Base-by-base conservation (phyloP, 108 stramenopile species). In the Cyclotella choctawhatcheeana region DNA sequence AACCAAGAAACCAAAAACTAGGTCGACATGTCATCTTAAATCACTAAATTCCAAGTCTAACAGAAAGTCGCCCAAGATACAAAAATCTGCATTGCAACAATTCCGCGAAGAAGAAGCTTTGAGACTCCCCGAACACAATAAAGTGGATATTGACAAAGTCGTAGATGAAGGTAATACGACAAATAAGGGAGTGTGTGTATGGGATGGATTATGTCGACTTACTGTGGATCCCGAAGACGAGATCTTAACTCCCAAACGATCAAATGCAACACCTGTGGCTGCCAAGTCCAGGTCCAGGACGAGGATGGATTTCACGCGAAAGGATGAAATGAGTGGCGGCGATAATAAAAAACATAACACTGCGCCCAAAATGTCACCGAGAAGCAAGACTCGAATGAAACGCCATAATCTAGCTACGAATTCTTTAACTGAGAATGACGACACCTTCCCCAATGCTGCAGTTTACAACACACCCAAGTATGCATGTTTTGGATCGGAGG, bases 81-180 rank as follows among this genome's bases (percentile, higher is more conserved):
- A 5, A 29, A 54, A 54, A 16, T 54, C 53, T 5, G 53, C 53
- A 54, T 26, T 54, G 4, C 53, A 54, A 27, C 53, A 54, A 27
- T 54, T 54, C 53, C 53, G 53, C 5, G 53, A 54, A 29, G 53
- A 54, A 25, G 53, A 54, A 27, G 53, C 53, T 22, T 22, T 26
- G 5, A 40, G 12, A 40, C 8, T 40, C 12, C 37, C 4, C 8
- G 48, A 8, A 4, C 8, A n/a, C 16, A 50, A n/a, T 4, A 50
- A 50, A n/a, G 48, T 4, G 4, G 48, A 50, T 50, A 20, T 50
- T 12, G n/a, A n/a, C 48, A 50, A 50, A 50, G 48, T 18, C 16
- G 4, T 50, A 16, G 48, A 26, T 7, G 24, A 5, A 5, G 25
- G 27, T 22, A 26, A 54, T 17, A 8, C 8, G 14, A 54, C 4